Evolutionary conservation across 116 monocot species (phyloP).

Genomic region (Trichopus zeylanicus): DNA sequence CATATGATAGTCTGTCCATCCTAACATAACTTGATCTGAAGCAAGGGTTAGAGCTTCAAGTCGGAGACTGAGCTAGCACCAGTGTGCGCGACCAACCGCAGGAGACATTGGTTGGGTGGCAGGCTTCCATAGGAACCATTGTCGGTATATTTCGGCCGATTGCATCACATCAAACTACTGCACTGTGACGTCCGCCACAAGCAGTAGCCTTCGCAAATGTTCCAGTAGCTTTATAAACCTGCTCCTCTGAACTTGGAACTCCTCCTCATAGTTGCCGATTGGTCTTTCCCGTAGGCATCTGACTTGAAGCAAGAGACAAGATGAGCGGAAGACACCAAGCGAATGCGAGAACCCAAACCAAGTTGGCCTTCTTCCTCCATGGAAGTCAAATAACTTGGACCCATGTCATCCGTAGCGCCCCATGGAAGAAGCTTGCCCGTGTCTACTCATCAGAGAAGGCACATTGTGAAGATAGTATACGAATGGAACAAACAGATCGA

Average conservation of each 20-base stretch:
- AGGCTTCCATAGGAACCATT: background rate
- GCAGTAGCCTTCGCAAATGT: slow-evolving; percentile 79
- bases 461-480: background rate
- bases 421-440: slow-evolving; percentile 86
- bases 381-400: slow-evolving; percentile 85
- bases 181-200: slow-evolving; percentile 98
- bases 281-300: slow-evolving; percentile 41
- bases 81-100: slow-evolving; percentile 9
- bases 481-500: too few species aligned
- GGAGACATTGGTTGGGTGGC: slow-evolving; percentile 2
- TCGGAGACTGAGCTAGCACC: slow-evolving; percentile 1
- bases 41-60: background rate
- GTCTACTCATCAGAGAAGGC: slow-evolving; percentile 30
- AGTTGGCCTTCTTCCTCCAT: slow-evolving; percentile 98
- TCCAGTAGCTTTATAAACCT: slow-evolving; percentile 29
- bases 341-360: slow-evolving; percentile 85
- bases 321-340: slow-evolving; percentile 82
- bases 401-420: slow-evolving; percentile 88
- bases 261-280: slow-evolving; percentile 23
- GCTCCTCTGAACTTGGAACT: slow-evolving; percentile 35
- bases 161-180: slow-evolving; percentile 29
- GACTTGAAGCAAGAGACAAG: slow-evolving; percentile 82
- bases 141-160: slow-evolving; percentile 2
- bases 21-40: background rate
- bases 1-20: background rate